Conservation (phyloP, 805 yeast species). For the Metschnikowia similis region DNA sequence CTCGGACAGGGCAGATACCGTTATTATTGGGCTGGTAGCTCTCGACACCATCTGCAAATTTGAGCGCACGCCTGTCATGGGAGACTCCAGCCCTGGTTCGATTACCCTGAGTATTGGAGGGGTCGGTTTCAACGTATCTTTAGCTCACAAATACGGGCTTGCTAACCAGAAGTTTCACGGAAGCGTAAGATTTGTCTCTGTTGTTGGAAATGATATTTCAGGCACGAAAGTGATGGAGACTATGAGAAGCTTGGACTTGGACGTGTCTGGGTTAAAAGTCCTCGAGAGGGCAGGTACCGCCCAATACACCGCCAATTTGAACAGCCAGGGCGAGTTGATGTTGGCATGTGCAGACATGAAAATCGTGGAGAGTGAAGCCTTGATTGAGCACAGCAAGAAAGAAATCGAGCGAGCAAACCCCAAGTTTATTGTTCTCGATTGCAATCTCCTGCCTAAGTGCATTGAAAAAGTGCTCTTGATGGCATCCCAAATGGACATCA, state of each 20-base stretch:
- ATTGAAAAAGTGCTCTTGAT: slow-evolving; percentile 18
- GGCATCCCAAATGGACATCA: slow-evolving; percentile 5
- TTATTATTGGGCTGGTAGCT: slow-evolving; percentile 73
- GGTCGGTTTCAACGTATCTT: slow-evolving; percentile 74
- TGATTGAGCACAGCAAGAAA: slow-evolving; percentile 30
- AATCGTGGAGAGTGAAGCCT: slow-evolving; percentile 48
- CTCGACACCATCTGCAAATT: slow-evolving; percentile 63
- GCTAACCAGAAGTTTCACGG: slow-evolving; percentile 5
- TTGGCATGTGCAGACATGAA: slow-evolving; percentile 85
- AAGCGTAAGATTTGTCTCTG: slow-evolving; percentile 46
- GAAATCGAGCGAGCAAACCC: slow-evolving; percentile 45
- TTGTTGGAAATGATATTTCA: slow-evolving; percentile 56
- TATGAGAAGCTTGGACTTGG: slow-evolving; percentile 24
- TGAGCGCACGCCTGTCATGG: slow-evolving; percentile 20
- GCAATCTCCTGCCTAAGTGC: slow-evolving; percentile 53
- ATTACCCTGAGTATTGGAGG: slow-evolving; percentile 67
- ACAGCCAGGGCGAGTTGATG: slow-evolving; percentile 54
- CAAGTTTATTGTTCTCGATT: slow-evolving; percentile 55
- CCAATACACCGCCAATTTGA: slow-evolving; percentile 70
- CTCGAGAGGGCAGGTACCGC: slow-evolving; percentile 43
- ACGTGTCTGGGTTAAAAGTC: slow-evolving; percentile 38
- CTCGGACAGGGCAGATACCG: slow-evolving; percentile 21
- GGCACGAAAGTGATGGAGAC: slow-evolving; percentile 39
- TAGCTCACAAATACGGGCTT: slow-evolving; percentile 47
- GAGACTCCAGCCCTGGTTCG: slow-evolving; percentile 73